Evolutionary conservation across 2,329 filamentous ascomycete genomes (phyloP).

Genomic region (Penicillium sp.): DNA sequence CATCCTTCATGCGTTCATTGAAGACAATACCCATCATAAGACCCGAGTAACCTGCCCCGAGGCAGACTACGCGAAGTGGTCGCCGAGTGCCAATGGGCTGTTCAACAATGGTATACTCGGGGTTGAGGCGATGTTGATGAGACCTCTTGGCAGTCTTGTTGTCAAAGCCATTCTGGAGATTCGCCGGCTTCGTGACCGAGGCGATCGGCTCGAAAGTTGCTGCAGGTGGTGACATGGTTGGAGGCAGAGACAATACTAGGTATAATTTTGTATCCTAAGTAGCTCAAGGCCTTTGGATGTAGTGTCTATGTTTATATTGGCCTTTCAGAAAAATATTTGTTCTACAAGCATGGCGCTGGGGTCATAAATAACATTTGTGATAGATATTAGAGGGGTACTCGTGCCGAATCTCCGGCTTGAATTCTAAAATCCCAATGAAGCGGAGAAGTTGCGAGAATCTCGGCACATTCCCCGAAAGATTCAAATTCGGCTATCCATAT

Average conservation of each 20-base stretch:
- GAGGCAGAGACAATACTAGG: not conserved
- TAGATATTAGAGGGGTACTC: not conserved
- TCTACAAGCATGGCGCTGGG: not conserved
- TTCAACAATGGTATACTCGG: not conserved
- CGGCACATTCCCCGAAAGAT: not conserved
- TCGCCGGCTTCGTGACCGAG: not conserved
- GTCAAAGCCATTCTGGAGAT: not conserved
- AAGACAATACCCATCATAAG: slow-evolving; percentile 28
- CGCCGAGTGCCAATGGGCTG: slow-evolving; percentile 6
- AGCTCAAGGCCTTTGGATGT: not conserved
- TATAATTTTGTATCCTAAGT: not conserved
- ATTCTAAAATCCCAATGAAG: not conserved
- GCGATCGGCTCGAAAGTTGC: not conserved
- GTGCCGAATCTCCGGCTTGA: not conserved
- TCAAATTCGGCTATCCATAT: not conserved
- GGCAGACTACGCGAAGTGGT: slow-evolving; percentile 12
- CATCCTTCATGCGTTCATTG: slow-evolving; percentile 5
- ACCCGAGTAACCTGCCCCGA: slow-evolving; percentile 19
- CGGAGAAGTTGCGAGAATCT: not conserved
- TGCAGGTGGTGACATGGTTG: not conserved
- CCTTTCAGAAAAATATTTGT: not conserved
- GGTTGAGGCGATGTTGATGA: not conserved
- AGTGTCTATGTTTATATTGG: not conserved
- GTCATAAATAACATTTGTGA: not conserved
- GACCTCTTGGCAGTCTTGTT: no score